Evolutionary conservation across 345 rosid species (phyloP).

Genomic region (Gossypium ekmanianum): DNA sequence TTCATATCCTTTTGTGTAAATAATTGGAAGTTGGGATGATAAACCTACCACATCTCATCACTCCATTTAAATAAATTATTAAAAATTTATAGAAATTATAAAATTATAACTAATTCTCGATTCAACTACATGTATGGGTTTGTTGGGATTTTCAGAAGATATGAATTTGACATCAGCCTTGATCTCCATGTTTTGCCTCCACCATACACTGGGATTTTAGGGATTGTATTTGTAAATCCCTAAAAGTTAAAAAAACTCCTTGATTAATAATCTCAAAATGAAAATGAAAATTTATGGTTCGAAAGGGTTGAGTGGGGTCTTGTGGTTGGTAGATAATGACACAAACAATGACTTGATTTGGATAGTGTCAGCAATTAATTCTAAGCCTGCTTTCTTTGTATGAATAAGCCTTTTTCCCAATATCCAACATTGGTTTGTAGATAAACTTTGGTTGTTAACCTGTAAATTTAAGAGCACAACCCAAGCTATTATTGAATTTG

Average conservation of each 20-base stretch:
- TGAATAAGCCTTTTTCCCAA: background rate
- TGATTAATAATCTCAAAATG: too few species aligned
- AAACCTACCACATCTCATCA: too few species aligned
- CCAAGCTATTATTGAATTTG: background rate
- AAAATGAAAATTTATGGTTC: background rate
- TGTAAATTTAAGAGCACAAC: background rate
- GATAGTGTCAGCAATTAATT: too few species aligned
- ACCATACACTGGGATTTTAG: background rate
- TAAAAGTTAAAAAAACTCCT: background rate
- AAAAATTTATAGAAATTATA: too few species aligned
- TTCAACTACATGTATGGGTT: too few species aligned
- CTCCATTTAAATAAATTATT: too few species aligned
- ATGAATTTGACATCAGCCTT: background rate
- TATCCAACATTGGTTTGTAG: background rate
- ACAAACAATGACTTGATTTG: constrained; percentile 22
- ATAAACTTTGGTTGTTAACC: constrained; percentile 5
- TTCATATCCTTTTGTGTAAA: background rate
- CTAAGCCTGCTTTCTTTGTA: constrained; percentile 8
- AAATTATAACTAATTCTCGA: too few species aligned
- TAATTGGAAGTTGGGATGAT: background rate
- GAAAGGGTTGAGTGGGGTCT: background rate
- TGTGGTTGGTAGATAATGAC: constrained; percentile 20
- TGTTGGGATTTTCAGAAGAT: background rate
- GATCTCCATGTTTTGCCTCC: background rate
- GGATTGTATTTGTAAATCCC: background rate